Evolutionary conservation across 345 rosid species (phyloP).

Genomic region (Populus tremula): DNA sequence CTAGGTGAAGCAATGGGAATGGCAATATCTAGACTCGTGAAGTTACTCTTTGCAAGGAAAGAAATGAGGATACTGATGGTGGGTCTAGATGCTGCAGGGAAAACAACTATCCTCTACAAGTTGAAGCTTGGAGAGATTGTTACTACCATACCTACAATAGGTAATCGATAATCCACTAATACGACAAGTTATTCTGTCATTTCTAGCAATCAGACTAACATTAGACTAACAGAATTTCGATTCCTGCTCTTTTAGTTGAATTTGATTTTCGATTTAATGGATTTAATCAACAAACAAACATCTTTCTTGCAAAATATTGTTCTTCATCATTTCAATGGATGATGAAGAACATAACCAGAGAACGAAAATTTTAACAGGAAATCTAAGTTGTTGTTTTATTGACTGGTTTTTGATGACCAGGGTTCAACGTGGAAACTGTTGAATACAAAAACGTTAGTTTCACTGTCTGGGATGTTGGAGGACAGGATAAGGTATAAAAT

Average conservation of each 20-base stretch:
- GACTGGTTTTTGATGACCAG: slow-evolving; percentile 23
- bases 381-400: background rate
- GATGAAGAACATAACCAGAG: too few species aligned
- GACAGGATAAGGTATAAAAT: slow-evolving; percentile 55
- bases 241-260: too few species aligned
- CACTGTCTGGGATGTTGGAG: slow-evolving; percentile 74
- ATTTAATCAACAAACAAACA: too few species aligned
- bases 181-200: background rate
- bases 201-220: too few species aligned
- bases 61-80: slow-evolving; percentile 80
- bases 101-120: slow-evolving; percentile 75
- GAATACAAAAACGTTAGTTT: slow-evolving; percentile 72
- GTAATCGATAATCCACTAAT: slow-evolving; percentile 27
- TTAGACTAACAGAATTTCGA: too few species aligned
- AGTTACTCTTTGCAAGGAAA: slow-evolving; percentile 51
- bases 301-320: too few species aligned
- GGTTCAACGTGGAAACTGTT: slow-evolving; percentile 64
- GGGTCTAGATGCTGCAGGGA: slow-evolving; percentile 75
- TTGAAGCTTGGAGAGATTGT: slow-evolving; percentile 70
- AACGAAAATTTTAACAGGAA: background rate
- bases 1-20: slow-evolving; percentile 38
- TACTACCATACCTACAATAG: slow-evolving; percentile 74
- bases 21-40: slow-evolving; percentile 47
- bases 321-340: background rate
- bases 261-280: too few species aligned